Evolutionary conservation across 192 early-diverging fungal genomes (phyloP), one percentile per base, ranked within the genome.

Genomic region (Coemansia sp.): DNA sequence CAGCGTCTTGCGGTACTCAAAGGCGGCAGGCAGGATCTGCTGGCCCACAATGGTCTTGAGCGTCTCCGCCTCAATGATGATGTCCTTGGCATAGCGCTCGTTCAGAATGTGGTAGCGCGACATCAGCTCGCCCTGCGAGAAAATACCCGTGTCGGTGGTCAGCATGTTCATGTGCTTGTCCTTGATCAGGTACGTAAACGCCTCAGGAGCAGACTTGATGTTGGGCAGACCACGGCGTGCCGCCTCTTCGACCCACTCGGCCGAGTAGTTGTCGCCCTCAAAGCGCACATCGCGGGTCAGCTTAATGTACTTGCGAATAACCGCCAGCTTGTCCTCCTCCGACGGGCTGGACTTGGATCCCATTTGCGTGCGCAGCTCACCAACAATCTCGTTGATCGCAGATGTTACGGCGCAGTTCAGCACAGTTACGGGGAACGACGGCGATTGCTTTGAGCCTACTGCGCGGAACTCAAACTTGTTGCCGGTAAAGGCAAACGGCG

Each of bases 391-490:
- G 65, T 65, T 75, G 48, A 99, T 62, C 14, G 94, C 90, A 10
- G 88, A 86, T 13, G 95, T 89, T 23, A 97, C 94, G 47, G 93
- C 91, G 63, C 92, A 84, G 87, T 97, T 99, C 51, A 97, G 81
- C 62, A 99, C 77, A 0, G 94, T 92, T 51, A 94, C 88, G 14
- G 97, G 95, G 90, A 97, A 97, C 38, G 97, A 93, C 26, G 94
- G 92, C 19, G 94, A 95, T 83, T 96, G 94, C 85, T 96, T 96
- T 66, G 97, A 95, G 45, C 97, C 97, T 26, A 97, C 95, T 45
- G 97, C 94, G 81, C 94, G 92, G 94, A 97, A 98, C 87, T 99
- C 97, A 67, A 99, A 99, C 88, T 99, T 99, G 91, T 99, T 99
- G 43, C 97, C 97, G 62, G 97, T 99, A 78, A 99, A 99, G 57